phyloP scores from a whole-genome alignment of 192 early-diverging fungal genomes.

The Coemansia sp. region DNA sequence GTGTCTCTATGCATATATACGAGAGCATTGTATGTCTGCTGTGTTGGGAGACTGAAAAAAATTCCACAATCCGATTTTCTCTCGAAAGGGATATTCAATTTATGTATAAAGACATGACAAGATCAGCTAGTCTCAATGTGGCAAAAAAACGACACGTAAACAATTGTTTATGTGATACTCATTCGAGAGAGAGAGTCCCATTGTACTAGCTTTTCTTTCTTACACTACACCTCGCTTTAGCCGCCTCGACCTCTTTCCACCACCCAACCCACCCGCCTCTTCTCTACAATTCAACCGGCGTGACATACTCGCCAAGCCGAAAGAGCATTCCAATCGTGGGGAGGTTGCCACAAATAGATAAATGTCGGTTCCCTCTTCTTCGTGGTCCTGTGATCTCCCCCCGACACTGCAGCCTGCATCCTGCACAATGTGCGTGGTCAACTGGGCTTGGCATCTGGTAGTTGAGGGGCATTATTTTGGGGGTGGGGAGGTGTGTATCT shows the following conservation, averaged over 20 bases:
- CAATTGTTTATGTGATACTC: conserved; percentile 3
- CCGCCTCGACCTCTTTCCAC: conserved; percentile 3
- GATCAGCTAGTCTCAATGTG: not conserved
- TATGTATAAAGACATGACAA: conserved; percentile 6
- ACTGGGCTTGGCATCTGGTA: conserved; percentile 3
- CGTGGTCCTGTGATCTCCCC: conserved; percentile 1
- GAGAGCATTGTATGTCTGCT: not conserved
- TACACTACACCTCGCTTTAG: conserved; percentile 2
- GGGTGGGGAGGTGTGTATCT: not conserved
- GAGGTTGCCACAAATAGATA: not conserved
- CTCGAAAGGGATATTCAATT: not conserved
- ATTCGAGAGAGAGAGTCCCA: not conserved
- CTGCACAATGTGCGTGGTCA: not conserved
- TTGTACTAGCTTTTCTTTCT: not conserved
- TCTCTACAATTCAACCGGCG: conserved; percentile 11
- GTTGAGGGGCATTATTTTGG: conserved; percentile 1
- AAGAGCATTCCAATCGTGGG: not conserved
- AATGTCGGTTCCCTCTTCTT: conserved; percentile 1
- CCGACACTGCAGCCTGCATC: not conserved
- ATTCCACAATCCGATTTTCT: conserved; percentile 9
- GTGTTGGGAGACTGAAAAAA: not conserved
- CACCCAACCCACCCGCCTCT: not conserved
- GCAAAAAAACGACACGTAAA: not conserved
- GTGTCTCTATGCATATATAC: conserved; percentile 1
- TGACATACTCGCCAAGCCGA: not conserved